Evolutionary conservation across 139 green algal genomes (phyloP), one percentile per base, ranked within the genome.

Genomic region (Pleodorina starrii): DNA sequence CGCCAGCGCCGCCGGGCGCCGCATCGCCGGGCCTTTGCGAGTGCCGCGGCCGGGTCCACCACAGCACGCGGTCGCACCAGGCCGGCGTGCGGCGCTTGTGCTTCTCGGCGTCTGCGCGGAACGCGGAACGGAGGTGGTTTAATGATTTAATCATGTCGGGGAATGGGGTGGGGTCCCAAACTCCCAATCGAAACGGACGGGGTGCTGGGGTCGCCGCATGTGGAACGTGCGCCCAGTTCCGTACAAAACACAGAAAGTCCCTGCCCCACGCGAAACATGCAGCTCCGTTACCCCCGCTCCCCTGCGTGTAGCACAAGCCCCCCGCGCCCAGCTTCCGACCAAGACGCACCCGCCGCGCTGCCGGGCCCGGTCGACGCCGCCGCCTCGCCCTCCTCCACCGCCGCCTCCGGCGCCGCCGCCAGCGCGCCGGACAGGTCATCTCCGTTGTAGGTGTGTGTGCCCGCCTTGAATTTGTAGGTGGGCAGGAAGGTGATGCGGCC

Each of bases 401-500:
- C 42, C 21, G 9, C 73, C 32, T 21, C 32, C 11, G 32, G 35
- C 36, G 35, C 35, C 32, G 69, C 69, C 69, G 69, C 69, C 11
- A 25, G 16, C 63, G 63, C 2, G 27, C 27, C 32, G 4, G 69
- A 1, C 35, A 36, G 27, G 72, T 80, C 72, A 51, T 93, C 91
- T 40, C 93, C 93, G 32, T 92, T 89, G 91, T 98, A 98, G 0
- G 78, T 59, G 57, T 93, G 87, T 21, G 93, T 96, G 42, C 94
- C 93, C 14, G 94, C 75, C 60, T 96, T 93, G 82, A 96, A 99
- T 91, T 99, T 99, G 95, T 98, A 99, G 11, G 97, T 99, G 46
- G 98, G 98, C 29, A 92, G 87, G 90, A 99, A 99, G 40, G 87
- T 93, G 75, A 99, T 92, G 5, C 75, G 84, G 2, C 94, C 96